Base-by-base conservation (phyloP, 306 rosid species). In the Acacia acuminata region DNA sequence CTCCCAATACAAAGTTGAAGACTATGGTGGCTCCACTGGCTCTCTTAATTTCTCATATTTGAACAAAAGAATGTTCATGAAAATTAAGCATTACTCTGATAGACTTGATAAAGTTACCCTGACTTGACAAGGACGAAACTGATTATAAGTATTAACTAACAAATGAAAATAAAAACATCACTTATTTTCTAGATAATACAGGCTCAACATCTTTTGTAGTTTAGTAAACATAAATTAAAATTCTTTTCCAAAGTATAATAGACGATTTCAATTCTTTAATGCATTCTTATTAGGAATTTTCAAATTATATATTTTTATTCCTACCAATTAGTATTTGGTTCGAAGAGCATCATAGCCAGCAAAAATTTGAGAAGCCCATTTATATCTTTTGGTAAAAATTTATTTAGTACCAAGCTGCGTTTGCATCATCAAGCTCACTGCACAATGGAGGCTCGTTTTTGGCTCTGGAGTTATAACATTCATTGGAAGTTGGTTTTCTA, bases 401-500 rank as follows among this genome's bases (percentile, higher is more conserved):
- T 14, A 3, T 50, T 15, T 0, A 4, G 48, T 90, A 93, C 98
- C 98, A 94, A 74, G 94, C 92, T 77, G 90, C 87, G 82, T 92
- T 89, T 65, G 93, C 88, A 78, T 94, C 92, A 86, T 91, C 97
- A 30, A 91, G 89, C 63, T 90, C 91, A 48, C 75, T 75, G 79
- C 98, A 94, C 71, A 92, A 84, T n/a, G 94, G 92, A 30, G 98
- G 98, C 72, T 92, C 91, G 75, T 83, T 83, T 71, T 75, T 81
- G 7, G 69, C 48, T 82, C 94, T 83, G 72, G 65, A 76, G 63
- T 87, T 56, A 50, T 94, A 94, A 86, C 98, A 94, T 76, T 92
- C 90, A 68, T 94, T 94, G 81, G 94, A 86, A 61, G 92, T 83
- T 75, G 98, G 94, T 82, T 94, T 94, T 86, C 92, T 89, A 84